Conservation (phyloP, 129 eudicot genomes). For the Arctium minus region DNA sequence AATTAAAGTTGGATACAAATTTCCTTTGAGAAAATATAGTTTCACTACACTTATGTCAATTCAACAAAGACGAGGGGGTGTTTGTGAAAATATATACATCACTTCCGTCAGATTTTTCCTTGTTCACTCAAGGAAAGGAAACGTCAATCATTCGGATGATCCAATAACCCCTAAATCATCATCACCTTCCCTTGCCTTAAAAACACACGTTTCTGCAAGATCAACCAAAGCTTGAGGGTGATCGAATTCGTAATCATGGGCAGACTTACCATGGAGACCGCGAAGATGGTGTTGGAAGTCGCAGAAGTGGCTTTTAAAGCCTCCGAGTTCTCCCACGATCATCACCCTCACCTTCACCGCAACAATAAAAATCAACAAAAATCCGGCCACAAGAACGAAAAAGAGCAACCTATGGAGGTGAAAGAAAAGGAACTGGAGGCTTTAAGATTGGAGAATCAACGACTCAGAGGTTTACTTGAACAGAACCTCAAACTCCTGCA, state of each 20-base stretch:
- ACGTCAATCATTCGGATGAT: constrained; percentile 1
- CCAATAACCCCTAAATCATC: constrained; percentile 24
- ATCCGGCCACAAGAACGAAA: constrained; percentile 13
- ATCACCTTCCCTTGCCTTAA: constrained; percentile 12
- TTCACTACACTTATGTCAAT: neutral
- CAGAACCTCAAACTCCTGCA: constrained; percentile 68
- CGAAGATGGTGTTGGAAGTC: constrained; percentile 87
- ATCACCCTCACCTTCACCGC: constrained; percentile 32
- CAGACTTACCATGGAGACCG: constrained; percentile 46
- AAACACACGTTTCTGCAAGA: neutral
- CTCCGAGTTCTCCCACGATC: constrained; percentile 58
- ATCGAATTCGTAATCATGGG: constrained; percentile 14
- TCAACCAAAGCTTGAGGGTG: neutral
- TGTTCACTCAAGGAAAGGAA: neutral
- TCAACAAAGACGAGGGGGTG: constrained; percentile 7
- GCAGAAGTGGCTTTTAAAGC: constrained; percentile 86
- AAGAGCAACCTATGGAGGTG: constrained; percentile 22
- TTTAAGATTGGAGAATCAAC: constrained; percentile 60
- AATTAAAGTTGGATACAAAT: too few relatives aligned
- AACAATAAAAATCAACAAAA: constrained; percentile 11
- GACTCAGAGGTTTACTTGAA: constrained; percentile 60
- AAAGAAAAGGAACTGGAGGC: constrained; percentile 39
- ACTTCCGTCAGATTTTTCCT: neutral
- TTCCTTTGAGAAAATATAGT: too few relatives aligned
- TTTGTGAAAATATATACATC: neutral